Conservation (phyloP, 352 stramenopile species). For the Elongisporangium undulatum region DNA sequence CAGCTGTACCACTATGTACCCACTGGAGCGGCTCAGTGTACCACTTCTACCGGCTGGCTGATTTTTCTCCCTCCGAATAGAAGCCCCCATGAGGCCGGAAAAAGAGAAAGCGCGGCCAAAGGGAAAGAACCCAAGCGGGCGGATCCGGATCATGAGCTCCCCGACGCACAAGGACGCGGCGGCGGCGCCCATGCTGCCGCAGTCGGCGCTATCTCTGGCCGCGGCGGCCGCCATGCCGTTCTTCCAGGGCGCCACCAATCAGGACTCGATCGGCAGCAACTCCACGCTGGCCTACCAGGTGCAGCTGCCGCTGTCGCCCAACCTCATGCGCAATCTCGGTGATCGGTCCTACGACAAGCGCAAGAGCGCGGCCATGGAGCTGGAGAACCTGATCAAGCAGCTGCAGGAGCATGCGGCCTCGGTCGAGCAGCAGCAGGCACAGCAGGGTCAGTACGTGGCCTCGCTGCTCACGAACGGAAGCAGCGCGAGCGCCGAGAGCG, state of each 20-base stretch:
- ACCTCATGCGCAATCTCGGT: conserved; percentile 89
- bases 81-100: neutral
- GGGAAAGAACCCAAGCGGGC: conserved; percentile 1
- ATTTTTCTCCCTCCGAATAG: neutral
- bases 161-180: conserved; percentile 2
- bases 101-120: neutral
- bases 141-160: conserved; percentile 20
- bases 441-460: conserved; percentile 20
- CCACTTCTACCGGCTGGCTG: neutral
- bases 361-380: conserved; percentile 98
- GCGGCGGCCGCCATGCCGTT: conserved; percentile 46
- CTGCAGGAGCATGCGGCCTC: conserved; percentile 92
- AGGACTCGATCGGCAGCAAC: conserved; percentile 11
- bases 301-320: conserved; percentile 70
- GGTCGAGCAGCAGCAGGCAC: conserved; percentile 59
- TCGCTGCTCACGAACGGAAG: conserved; percentile 8
- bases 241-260: conserved; percentile 15
- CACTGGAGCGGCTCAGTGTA: neutral
- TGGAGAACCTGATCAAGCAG: conserved; percentile 98
- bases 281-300: conserved; percentile 23
- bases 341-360: conserved; percentile 99
- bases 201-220: conserved; percentile 49
- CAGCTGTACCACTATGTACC: neutral
- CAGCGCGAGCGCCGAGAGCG: conserved; percentile 9
- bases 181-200: conserved; percentile 43